Conservation (phyloP, 2,329 filamentous ascomycete species). For the Colletotrichum scovillei region DNA sequence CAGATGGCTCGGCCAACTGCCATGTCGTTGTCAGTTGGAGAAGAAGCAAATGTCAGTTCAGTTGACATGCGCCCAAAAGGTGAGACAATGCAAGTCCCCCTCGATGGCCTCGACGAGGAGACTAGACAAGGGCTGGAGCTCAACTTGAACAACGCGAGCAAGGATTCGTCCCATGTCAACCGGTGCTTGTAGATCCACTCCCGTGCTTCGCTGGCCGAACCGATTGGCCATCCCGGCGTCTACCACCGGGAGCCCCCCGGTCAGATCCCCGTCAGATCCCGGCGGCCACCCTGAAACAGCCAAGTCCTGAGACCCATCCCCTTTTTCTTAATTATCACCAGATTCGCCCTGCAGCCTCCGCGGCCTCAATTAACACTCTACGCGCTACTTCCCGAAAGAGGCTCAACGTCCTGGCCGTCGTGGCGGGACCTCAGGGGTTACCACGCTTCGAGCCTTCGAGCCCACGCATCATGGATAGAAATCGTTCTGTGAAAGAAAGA, state of each 20-base stretch:
- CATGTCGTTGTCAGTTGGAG: conserved; percentile 5
- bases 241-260: conserved; percentile 2
- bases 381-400: conserved; percentile 28
- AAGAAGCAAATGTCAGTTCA: conserved; percentile 11
- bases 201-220: conserved; percentile 26
- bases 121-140: conserved; percentile 10
- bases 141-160: not conserved
- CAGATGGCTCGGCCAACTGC: not conserved
- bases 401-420: conserved; percentile 15
- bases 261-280: conserved; percentile 24
- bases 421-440: conserved; percentile 13
- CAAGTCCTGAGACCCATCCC: conserved; percentile 31
- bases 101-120: too few relatives aligned
- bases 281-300: conserved; percentile 34
- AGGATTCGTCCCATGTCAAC: not conserved
- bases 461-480: too few relatives aligned
- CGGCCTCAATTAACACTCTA: conserved; percentile 29
- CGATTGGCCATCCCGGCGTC: conserved; percentile 25
- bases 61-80: conserved; percentile 10
- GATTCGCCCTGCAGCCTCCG: conserved; percentile 24
- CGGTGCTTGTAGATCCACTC: conserved; percentile 1
- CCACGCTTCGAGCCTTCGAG: not conserved
- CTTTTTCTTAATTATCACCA: conserved; percentile 31
- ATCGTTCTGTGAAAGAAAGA: not conserved
- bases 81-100: conserved; percentile 20